Conservation (phyloP, 1,284 basidiomycete species). For the Ceratorhiza oryzae-sativae region DNA sequence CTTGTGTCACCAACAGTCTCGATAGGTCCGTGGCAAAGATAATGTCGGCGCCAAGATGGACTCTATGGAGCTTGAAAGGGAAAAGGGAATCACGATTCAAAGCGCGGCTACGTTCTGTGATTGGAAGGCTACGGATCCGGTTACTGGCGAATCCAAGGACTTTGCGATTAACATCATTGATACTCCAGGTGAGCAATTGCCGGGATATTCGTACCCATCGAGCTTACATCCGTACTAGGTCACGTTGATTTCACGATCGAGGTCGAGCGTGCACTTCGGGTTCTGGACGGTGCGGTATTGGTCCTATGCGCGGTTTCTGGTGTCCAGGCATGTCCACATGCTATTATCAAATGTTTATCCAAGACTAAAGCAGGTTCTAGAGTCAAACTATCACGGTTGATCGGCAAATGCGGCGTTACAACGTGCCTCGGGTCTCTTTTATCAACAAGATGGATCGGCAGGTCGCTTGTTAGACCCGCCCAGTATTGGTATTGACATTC, state of each 20-base stretch:
- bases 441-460: slow-evolving; percentile 99
- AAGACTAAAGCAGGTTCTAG: slow-evolving; percentile 51
- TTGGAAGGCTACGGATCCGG: slow-evolving; percentile 81
- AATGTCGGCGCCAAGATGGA: slow-evolving; percentile 99
- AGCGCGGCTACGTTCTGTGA: slow-evolving; percentile 98
- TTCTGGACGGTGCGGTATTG: slow-evolving; percentile 95
- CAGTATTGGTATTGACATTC: slow-evolving; percentile 9
- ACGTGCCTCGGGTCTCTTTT: slow-evolving; percentile 94
- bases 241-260: slow-evolving; percentile 99
- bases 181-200: slow-evolving; percentile 78
- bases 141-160: slow-evolving; percentile 69
- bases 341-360: no score
- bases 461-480: slow-evolving; percentile 1
- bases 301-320: slow-evolving; percentile 97
- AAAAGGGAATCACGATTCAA: slow-evolving; percentile 99
- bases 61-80: slow-evolving; percentile 97
- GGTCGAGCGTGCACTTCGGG: slow-evolving; percentile 95
- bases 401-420: slow-evolving; percentile 97
- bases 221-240: slow-evolving; percentile 56
- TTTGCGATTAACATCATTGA: slow-evolving; percentile 99
- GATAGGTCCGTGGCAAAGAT: slow-evolving; percentile 87
- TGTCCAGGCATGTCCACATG: slow-evolving; percentile 70
- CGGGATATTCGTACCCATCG: slow-evolving; percentile 20
- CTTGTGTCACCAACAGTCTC: no score
- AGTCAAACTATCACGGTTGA: slow-evolving; percentile 99